phyloP scores from a whole-genome alignment of 495 filamentous ascomycete genomes.

The Evernia prunastri region DNA sequence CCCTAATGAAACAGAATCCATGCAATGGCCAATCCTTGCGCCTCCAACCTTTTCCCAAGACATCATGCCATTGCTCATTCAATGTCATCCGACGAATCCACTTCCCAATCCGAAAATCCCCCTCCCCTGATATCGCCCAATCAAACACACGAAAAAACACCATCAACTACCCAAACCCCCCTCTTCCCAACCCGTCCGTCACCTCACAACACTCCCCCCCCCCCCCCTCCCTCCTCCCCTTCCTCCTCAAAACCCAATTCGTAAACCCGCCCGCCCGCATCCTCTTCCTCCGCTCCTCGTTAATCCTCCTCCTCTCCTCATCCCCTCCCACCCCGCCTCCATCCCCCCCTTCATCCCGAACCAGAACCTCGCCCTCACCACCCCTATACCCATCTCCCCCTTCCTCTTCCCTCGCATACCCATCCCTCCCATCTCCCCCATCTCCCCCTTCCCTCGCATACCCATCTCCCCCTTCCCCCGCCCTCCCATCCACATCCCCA shows the following conservation, averaged over 20 bases:
- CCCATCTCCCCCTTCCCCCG: not conserved
- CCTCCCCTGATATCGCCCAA: not conserved
- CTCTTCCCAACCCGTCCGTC: not conserved
- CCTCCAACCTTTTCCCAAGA: not conserved
- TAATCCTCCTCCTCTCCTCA: constrained; percentile 17
- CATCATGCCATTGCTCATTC: not conserved
- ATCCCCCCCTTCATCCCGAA: too few relatives aligned
- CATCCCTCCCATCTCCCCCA: not conserved
- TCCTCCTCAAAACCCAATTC: constrained; percentile 15
- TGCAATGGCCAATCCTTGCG: not conserved
- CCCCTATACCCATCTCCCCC: not conserved
- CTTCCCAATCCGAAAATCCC: not conserved
- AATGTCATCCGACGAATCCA: not conserved
- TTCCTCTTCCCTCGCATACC: not conserved
- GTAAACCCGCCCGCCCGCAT: constrained; percentile 1
- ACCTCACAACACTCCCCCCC: not conserved
- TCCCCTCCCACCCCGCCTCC: too few relatives aligned
- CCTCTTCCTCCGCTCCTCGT: constrained; percentile 19
- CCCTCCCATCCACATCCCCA: not conserved
- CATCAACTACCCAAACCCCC: not conserved
- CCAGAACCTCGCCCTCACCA: not conserved
- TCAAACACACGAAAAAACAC: not conserved
- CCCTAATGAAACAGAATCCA: not conserved
- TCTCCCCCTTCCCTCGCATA: not conserved
- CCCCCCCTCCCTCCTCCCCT: not conserved